phyloP scores from a whole-genome alignment of 192 early-diverging fungal species.

The Rhizophagus clarus region DNA sequence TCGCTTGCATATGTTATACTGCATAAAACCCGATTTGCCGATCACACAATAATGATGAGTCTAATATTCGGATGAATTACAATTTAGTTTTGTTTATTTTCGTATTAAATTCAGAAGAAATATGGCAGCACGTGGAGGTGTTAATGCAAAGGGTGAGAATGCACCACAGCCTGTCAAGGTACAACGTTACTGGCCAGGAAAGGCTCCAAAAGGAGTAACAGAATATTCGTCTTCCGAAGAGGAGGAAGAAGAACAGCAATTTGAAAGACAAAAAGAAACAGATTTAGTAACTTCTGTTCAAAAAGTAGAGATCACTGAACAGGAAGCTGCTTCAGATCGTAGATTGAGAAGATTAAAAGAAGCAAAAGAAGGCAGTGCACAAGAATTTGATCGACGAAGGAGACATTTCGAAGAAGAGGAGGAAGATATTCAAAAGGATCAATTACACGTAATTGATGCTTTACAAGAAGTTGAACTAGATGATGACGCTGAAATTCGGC shows the following conservation, averaged over 20 bases:
- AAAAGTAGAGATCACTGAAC: conserved; percentile 49
- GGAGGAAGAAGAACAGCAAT: conserved; percentile 48
- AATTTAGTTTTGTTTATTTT: background rate
- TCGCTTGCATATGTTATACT: too few species aligned
- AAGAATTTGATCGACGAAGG: conserved; percentile 33
- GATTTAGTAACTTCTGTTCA: conserved; percentile 48
- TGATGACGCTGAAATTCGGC: conserved; percentile 43
- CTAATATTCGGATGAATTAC: too few species aligned
- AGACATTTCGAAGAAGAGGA: conserved; percentile 54
- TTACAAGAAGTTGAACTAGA: conserved; percentile 34
- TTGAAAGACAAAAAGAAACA: conserved; percentile 30
- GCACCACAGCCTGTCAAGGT: conserved; percentile 48
- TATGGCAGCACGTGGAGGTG: conserved; percentile 31
- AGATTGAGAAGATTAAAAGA: conserved; percentile 51
- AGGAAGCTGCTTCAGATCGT: conserved; percentile 44
- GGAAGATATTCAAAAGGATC: conserved; percentile 35
- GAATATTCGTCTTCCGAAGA: conserved; percentile 57
- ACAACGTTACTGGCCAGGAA: conserved; percentile 61
- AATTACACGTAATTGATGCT: conserved; percentile 35
- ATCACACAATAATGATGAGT: too few species aligned
- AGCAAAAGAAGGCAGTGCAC: conserved; percentile 24
- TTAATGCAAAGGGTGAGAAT: conserved; percentile 36
- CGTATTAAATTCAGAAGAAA: background rate
- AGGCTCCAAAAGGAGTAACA: conserved; percentile 55
- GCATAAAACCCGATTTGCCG: too few species aligned